Conservation (phyloP, 2,329 filamentous ascomycete genomes). For the Penicillium digitatum region DNA sequence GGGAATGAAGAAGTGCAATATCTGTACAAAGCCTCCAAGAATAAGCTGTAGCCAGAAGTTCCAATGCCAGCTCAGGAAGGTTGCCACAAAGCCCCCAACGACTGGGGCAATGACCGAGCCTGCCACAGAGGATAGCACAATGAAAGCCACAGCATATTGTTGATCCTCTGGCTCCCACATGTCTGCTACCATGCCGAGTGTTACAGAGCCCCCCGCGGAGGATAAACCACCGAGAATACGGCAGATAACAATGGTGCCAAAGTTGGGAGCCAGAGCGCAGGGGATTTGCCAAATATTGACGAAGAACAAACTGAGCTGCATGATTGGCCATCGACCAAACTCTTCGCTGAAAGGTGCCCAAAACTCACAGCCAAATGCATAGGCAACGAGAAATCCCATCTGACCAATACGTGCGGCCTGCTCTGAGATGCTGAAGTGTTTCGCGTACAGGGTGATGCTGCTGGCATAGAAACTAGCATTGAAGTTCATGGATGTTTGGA, state of each 20-base stretch:
- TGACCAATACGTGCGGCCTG: constrained; percentile 68
- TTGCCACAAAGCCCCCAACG: constrained; percentile 52
- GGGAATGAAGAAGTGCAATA: constrained; percentile 49
- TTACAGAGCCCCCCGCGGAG: constrained; percentile 62
- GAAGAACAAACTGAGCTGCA: constrained; percentile 67
- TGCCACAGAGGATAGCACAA: constrained; percentile 56
- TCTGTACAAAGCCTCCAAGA: constrained; percentile 52
- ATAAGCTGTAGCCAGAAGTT: constrained; percentile 62
- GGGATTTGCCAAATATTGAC: constrained; percentile 75
- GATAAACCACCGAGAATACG: constrained; percentile 61
- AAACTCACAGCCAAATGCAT: constrained; percentile 79
- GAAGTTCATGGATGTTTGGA: constrained; percentile 73
- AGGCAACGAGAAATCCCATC: constrained; percentile 70
- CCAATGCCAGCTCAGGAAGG: constrained; percentile 53
- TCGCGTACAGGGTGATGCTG: constrained; percentile 57
- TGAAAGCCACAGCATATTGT: constrained; percentile 58
- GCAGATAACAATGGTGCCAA: constrained; percentile 64
- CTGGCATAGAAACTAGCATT: constrained; percentile 71
- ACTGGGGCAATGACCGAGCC: constrained; percentile 49
- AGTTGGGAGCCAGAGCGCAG: constrained; percentile 68
- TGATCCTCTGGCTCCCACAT: constrained; percentile 57
- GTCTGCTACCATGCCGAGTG: constrained; percentile 62
- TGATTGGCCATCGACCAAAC: constrained; percentile 68
- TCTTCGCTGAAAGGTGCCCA: constrained; percentile 87
- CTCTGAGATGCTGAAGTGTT: constrained; percentile 62